phyloP scores from a whole-genome alignment of 129 eudicot species.

The Gnaphalium uliginosum region DNA sequence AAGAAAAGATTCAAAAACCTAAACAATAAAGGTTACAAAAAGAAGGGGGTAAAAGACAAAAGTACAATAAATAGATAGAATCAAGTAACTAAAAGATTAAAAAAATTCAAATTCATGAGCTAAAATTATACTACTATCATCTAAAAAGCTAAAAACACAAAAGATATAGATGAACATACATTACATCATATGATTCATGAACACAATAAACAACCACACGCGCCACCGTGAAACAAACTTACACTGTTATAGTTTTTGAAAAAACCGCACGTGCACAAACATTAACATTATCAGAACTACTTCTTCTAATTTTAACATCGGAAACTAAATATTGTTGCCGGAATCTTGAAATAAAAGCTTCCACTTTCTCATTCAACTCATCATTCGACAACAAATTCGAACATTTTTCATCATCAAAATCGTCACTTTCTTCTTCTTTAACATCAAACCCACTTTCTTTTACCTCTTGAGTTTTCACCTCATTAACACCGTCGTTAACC shows the following conservation, averaged over 20 bases:
- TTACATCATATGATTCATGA: background rate
- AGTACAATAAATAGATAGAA: background rate
- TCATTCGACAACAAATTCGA: slow-evolving; percentile 48
- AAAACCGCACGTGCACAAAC: slow-evolving; percentile 32
- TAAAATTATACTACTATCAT: no score
- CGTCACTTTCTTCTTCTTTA: slow-evolving; percentile 22
- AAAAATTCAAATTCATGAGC: background rate
- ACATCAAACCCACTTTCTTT: background rate
- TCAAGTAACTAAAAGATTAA: background rate
- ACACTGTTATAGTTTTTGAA: slow-evolving; percentile 35
- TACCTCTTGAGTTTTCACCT: background rate
- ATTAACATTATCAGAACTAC: slow-evolving; percentile 35
- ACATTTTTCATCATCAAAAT: slow-evolving; percentile 16
- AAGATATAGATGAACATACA: background rate
- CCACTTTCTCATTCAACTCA: slow-evolving; percentile 72
- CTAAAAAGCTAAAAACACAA: background rate
- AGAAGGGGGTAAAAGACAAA: background rate
- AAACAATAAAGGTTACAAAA: background rate
- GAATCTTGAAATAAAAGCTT: slow-evolving; percentile 85
- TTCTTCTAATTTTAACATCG: slow-evolving; percentile 45
- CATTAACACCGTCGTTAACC: slow-evolving; percentile 22
- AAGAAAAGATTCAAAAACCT: background rate
- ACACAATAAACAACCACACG: slow-evolving; percentile 18
- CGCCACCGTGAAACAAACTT: slow-evolving; percentile 21
- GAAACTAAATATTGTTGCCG: slow-evolving; percentile 74